Conservation (phyloP, 768 basidiomycete species). For the Suillus occidentalis region DNA sequence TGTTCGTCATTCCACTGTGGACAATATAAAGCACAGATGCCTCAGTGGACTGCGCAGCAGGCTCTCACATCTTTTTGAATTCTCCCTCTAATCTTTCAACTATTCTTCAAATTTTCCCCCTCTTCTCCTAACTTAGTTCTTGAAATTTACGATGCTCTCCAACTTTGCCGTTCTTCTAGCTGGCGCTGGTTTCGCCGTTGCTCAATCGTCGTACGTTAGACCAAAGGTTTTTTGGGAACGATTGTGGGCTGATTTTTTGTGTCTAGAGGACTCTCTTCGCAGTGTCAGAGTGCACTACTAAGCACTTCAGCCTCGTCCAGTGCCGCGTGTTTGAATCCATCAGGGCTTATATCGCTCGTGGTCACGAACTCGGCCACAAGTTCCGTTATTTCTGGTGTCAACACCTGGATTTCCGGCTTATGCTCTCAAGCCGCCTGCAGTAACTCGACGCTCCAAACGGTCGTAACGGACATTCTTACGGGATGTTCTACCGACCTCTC, state of each 20-base stretch:
- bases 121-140: neutral
- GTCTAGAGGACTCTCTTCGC: constrained; percentile 41
- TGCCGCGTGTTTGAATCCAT: constrained; percentile 42
- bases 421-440: constrained; percentile 55
- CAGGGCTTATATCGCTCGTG: constrained; percentile 30
- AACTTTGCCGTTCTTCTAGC: constrained; percentile 27
- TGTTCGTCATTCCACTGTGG: neutral
- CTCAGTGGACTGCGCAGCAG: neutral
- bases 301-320: constrained; percentile 38
- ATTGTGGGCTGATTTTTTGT: constrained; percentile 4
- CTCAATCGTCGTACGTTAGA: constrained; percentile 47
- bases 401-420: constrained; percentile 60
- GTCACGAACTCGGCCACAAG: constrained; percentile 25
- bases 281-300: constrained; percentile 50
- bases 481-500: constrained; percentile 48
- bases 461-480: constrained; percentile 52
- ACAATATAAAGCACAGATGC: neutral
- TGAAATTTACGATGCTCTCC: constrained; percentile 25
- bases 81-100: neutral
- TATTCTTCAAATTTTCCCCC: neutral
- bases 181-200: constrained; percentile 38
- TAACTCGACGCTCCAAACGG: constrained; percentile 55
- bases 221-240: neutral
- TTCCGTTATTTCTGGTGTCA: constrained; percentile 43
- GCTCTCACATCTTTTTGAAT: neutral